These are phyloP conservation scores for Beauveria medogensis DNA, from an alignment of 2,329 filamentous ascomycete genomes.

Conservation along the genomic window DNA sequence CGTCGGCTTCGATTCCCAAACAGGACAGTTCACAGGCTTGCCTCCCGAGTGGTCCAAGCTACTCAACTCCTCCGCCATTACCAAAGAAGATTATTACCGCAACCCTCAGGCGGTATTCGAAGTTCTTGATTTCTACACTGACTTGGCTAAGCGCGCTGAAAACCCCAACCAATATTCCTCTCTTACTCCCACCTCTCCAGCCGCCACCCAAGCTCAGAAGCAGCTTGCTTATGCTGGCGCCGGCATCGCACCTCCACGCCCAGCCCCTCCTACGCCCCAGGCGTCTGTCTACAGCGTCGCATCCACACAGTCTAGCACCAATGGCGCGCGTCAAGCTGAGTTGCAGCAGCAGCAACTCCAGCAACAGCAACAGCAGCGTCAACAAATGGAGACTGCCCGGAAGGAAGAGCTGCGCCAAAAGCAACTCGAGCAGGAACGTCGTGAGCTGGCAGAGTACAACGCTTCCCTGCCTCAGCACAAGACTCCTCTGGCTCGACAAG, in stretches of 20 bases:
- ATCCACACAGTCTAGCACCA: conserved; percentile 28
- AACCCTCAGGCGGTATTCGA: conserved; percentile 83
- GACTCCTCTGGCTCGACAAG: conserved; percentile 77
- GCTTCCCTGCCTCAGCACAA: conserved; percentile 78
- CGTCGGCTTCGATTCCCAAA: conserved; percentile 93
- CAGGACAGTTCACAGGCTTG: conserved; percentile 87
- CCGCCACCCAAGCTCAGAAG: conserved; percentile 49
- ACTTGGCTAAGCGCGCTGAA: conserved; percentile 68
- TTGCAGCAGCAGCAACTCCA: conserved; percentile 34
- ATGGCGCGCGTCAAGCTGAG: conserved; percentile 39
- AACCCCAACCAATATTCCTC: conserved; percentile 62
- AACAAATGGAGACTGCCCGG: conserved; percentile 45
- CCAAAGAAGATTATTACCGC: conserved; percentile 96
- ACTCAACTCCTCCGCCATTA: conserved; percentile 91
- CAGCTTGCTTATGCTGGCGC: conserved; percentile 52
- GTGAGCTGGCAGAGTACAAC: conserved; percentile 83
- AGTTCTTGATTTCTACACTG: conserved; percentile 77
- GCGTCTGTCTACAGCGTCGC: conserved; percentile 33
- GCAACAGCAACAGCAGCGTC: conserved; percentile 44
- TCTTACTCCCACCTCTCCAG: conserved; percentile 59
- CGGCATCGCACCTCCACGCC: conserved; percentile 61
- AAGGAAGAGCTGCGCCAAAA: conserved; percentile 51
- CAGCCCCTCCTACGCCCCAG: conserved; percentile 44
- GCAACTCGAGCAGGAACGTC: conserved; percentile 55
- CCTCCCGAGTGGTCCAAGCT: conserved; percentile 97